Evolutionary conservation across 2,329 filamentous ascomycete species (phyloP), one percentile per base, ranked within the genome.

Genomic region (Neoarthrinium moseri): DNA sequence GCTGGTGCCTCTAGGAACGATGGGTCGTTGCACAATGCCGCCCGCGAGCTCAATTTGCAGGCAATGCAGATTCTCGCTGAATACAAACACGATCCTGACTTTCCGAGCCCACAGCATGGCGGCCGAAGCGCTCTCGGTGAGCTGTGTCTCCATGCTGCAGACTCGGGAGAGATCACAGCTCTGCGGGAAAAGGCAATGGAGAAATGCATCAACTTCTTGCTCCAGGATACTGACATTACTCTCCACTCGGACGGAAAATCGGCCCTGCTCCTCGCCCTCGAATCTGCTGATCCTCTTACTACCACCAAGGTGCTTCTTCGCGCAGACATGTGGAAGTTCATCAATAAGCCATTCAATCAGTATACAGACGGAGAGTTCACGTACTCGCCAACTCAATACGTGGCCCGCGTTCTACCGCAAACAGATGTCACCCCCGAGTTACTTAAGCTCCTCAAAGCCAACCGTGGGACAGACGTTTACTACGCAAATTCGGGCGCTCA

Each of bases 381-480:
- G 2, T 87, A 84, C 61, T 87, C 83, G 0, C 78, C 83, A 0
- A 80, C 83, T 4, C 83, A 81, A 67, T 87, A 86, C 57, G 71
- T 83, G 17, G 55, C 61, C 27, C 75, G 73, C 34, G 59, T 80
- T 1, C 53, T 80, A 5, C 59, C 64, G 0, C 57, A 66, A 4
- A 66, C 67, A 2, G 69, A 72, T 18, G 46, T 55, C 11, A 68
- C 65, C 6, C 59, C 69, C 0, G 60, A 71, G 32, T 70, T 83
- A 2, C 54, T 81, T 24, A 54, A 56, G 1, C 64, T 82, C 3
- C 69, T 83, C 20, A 69, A 68, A 6, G 71, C 72, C 38, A 81
- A 79, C 52, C 73, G 79, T 11, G 74, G 71, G 5, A 61, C 61
- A 6, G 77, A 82, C 49, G 69, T 78, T 4, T 83, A 71, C 56